These are phyloP conservation scores for Coemansia reversa DNA, from an alignment of 192 early-diverging fungal species.

Conservation along the genomic window DNA sequence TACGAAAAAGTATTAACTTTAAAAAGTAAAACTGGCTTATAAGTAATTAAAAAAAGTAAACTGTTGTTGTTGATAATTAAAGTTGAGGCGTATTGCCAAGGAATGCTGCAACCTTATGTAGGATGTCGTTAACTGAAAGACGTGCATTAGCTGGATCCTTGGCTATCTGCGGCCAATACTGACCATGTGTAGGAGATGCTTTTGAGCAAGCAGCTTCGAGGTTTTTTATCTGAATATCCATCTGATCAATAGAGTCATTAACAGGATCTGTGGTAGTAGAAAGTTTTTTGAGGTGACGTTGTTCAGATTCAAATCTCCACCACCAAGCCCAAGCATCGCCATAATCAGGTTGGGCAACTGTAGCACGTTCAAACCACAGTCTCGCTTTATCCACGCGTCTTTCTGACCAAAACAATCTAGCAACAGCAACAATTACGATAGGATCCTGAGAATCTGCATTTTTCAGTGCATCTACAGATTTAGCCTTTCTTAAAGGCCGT, in stretches of 20 bases:
- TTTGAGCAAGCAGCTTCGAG: constrained; percentile 68
- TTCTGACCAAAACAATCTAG: constrained; percentile 91
- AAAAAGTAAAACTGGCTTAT: no score
- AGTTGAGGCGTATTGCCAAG: constrained; percentile 23
- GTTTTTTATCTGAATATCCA: constrained; percentile 12
- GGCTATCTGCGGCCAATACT: constrained; percentile 76
- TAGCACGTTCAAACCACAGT: constrained; percentile 85
- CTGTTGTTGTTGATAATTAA: background rate
- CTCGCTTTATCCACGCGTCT: constrained; percentile 91
- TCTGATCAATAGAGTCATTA: background rate
- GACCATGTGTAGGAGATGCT: constrained; percentile 89
- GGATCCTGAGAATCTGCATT: constrained; percentile 82
- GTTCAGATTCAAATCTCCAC: constrained; percentile 81
- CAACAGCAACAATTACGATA: constrained; percentile 74
- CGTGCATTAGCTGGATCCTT: constrained; percentile 62
- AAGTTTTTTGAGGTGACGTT: constrained; percentile 22
- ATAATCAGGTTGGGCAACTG: constrained; percentile 76
- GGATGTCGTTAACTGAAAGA: constrained; percentile 13
- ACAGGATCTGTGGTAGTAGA: background rate
- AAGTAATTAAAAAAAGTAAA: no score
- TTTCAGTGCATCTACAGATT: constrained; percentile 88
- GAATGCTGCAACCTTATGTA: constrained; percentile 21
- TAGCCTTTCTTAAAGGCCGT: constrained; percentile 81
- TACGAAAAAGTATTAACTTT: no score
- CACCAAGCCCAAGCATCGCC: constrained; percentile 97